Evolutionary conservation across 805 yeast species (phyloP).

Genomic region (Jamesozyma hellenica): DNA sequence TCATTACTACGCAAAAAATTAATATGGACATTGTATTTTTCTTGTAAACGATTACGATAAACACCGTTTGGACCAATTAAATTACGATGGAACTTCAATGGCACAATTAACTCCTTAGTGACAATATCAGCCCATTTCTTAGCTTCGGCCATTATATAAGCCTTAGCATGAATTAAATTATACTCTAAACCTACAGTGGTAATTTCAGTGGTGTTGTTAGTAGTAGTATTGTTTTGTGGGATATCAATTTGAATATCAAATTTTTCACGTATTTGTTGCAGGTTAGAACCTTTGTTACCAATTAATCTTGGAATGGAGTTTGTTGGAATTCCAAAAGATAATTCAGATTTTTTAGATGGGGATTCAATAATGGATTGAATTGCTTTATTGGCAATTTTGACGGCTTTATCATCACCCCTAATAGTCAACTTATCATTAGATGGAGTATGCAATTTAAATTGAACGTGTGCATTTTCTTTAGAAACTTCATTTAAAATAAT

Average conservation of each 20-base stretch:
- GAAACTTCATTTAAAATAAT: constrained; percentile 31
- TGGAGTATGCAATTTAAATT: constrained; percentile 41
- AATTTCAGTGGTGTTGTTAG: constrained; percentile 35
- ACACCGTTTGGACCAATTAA: constrained; percentile 78
- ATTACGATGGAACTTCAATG: constrained; percentile 66
- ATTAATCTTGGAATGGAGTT: constrained; percentile 66
- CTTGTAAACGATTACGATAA: constrained; percentile 75
- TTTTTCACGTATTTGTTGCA: constrained; percentile 59
- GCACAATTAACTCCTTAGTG: constrained; percentile 55
- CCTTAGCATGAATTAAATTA: constrained; percentile 65
- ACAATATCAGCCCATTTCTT: constrained; percentile 78
- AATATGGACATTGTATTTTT: constrained; percentile 74
- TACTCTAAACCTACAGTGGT: constrained; percentile 66
- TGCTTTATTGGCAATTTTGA: constrained; percentile 34
- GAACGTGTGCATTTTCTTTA: constrained; percentile 28
- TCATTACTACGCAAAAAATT: constrained; percentile 63
- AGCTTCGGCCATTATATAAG: constrained; percentile 46
- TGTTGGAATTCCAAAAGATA: constrained; percentile 52
- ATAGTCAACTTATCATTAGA: constrained; percentile 47
- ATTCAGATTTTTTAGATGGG: constrained; percentile 25
- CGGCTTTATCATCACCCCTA: constrained; percentile 62
- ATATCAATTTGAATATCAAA: constrained; percentile 72
- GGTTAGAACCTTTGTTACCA: constrained; percentile 78
- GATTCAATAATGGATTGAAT: constrained; percentile 23
- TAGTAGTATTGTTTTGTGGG: constrained; percentile 38